Percentiles rank a stretch among this genome's conserved stretches.
These are phyloP conservation scores for Fistulifera solaris DNA, from an alignment of 108 stramenopile genomes.

Conservation along the genomic window DNA sequence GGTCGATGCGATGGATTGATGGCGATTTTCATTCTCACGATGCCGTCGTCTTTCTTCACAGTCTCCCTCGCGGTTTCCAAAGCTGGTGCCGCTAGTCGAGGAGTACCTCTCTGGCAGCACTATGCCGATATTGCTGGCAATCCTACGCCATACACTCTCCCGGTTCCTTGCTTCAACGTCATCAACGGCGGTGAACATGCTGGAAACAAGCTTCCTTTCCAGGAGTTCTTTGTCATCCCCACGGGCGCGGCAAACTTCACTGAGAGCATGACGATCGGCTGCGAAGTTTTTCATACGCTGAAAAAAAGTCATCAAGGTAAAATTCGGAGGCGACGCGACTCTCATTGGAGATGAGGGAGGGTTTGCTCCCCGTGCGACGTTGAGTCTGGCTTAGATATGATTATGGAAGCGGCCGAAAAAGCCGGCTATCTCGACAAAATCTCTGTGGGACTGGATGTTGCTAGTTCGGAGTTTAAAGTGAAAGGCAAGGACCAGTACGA, in stretches of 20 bases:
- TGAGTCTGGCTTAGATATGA: constrained; percentile 89
- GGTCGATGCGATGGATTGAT: no score
- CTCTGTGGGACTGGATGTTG: constrained; percentile 95
- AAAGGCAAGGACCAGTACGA: constrained; percentile 90
- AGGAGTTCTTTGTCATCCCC: constrained; percentile 99
- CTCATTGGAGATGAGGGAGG: constrained; percentile 99
- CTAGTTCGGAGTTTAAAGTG: constrained; percentile 96
- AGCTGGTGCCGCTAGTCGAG: constrained; percentile 93
- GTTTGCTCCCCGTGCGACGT: constrained; percentile 96
- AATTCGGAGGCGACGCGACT: no score
- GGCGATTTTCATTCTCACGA: constrained; percentile 3
- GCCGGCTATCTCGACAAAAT: constrained; percentile 96
- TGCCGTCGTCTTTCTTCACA: constrained; percentile 17
- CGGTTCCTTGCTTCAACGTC: constrained; percentile 99
- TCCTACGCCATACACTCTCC: constrained; percentile 82
- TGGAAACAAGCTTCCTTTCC: constrained; percentile 97
- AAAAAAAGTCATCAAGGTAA: constrained; percentile 97
- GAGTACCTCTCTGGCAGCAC: constrained; percentile 98
- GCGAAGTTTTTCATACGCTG: constrained; percentile 97
- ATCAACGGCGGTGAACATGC: constrained; percentile 99
- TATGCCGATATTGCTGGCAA: constrained; percentile 98
- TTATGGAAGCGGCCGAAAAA: constrained; percentile 93
- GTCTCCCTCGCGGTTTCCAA: constrained; percentile 95
- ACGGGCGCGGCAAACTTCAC: constrained; percentile 91
- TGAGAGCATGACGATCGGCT: constrained; percentile 96